Percentiles rank a stretch among this genome's conserved stretches.
Evolutionary conservation across 306 rosid species (phyloP).

Genomic region (Prunus fruticosa): DNA sequence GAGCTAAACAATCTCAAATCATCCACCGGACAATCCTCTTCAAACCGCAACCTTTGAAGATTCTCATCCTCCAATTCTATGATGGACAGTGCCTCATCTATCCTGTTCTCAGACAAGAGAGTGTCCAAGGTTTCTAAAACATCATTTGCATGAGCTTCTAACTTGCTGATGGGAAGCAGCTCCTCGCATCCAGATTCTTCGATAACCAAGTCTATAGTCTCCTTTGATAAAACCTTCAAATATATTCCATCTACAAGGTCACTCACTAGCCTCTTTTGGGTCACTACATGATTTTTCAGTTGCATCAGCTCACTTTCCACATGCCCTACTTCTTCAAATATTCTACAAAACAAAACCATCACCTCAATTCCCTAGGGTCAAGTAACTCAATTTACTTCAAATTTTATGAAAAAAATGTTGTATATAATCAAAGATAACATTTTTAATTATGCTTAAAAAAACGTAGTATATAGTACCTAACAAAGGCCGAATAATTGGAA

Average conservation of each 20-base stretch:
- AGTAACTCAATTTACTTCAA: neutral
- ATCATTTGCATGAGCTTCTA: constrained; percentile 43
- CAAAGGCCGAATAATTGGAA: constrained; percentile 54
- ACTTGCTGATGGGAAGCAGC: constrained; percentile 29
- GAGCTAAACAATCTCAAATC: constrained; percentile 34
- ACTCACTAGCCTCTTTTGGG: constrained; percentile 52
- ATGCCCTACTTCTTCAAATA: constrained; percentile 48
- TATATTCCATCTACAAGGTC: constrained; percentile 44
- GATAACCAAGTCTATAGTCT: constrained; percentile 22
- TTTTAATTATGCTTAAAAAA: neutral
- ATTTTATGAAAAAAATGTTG: neutral
- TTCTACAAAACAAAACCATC: constrained; percentile 36
- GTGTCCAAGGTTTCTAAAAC: constrained; percentile 56
- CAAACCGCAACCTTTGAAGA: constrained; percentile 37
- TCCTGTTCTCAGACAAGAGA: constrained; percentile 50
- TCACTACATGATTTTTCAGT: constrained; percentile 49
- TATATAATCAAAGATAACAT: neutral
- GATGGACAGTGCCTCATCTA: constrained; percentile 56
- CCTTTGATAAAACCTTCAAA: constrained; percentile 41
- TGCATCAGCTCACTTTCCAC: constrained; percentile 55
- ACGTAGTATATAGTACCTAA: constrained; percentile 28
- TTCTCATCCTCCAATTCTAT: constrained; percentile 52
- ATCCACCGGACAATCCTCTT: constrained; percentile 22
- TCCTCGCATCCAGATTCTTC: constrained; percentile 26
- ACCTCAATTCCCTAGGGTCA: neutral